These are phyloP conservation scores for Sporisorium iseilematis-ciliati DNA, from an alignment of 1,284 basidiomycete species.

Conservation along the genomic window DNA sequence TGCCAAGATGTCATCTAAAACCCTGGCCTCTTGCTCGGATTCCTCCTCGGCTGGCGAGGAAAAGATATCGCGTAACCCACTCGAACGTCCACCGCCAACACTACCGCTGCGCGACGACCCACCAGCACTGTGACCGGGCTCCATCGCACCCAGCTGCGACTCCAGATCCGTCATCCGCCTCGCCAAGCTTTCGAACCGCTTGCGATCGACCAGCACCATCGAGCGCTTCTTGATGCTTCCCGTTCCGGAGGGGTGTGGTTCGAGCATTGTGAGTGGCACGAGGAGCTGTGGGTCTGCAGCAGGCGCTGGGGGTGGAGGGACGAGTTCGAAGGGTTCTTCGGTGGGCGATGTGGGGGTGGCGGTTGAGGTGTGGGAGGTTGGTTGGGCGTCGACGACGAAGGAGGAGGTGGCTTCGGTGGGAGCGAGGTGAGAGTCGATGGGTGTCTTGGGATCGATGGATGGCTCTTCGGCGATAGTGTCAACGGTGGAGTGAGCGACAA, in stretches of 20 bases:
- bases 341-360: too few relatives aligned
- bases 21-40: background rate
- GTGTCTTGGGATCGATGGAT: background rate
- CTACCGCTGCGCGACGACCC: background rate
- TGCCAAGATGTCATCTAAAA: constrained; percentile 20
- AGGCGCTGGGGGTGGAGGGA: too few relatives aligned
- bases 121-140: too few relatives aligned
- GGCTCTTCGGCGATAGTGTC: background rate
- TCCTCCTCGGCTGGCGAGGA: background rate
- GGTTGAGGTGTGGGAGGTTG: too few relatives aligned
- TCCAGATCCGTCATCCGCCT: constrained; percentile 55
- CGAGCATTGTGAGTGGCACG: constrained; percentile 53
- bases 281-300: constrained; percentile 27
- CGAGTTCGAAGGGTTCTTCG: background rate
- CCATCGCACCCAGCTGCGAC: constrained; percentile 27
- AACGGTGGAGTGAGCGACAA: background rate
- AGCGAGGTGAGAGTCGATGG: too few relatives aligned
- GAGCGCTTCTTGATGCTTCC: constrained; percentile 58
- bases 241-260: constrained; percentile 55
- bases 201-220: constrained; percentile 62
- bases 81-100: background rate
- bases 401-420: background rate
- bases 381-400: background rate
- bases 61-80: constrained; percentile 29
- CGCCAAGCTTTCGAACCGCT: constrained; percentile 59